These are phyloP conservation scores for Colletotrichum chlorophyti DNA, from an alignment of 2,329 filamentous ascomycete species.

Conservation along the genomic window DNA sequence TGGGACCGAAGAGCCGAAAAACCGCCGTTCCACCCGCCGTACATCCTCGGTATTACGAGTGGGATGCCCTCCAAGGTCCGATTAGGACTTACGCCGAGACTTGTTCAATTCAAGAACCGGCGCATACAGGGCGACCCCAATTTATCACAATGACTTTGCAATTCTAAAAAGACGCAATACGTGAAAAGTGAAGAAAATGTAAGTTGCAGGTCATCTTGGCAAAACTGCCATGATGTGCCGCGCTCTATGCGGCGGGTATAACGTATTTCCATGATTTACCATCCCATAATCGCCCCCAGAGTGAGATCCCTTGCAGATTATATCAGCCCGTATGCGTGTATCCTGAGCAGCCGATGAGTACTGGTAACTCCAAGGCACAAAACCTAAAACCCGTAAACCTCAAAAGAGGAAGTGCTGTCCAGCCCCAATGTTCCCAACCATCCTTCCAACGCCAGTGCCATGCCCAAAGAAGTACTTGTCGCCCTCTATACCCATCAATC, in stretches of 20 bases:
- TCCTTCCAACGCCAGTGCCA: slow-evolving; percentile 17
- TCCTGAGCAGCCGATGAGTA: slow-evolving; percentile 15
- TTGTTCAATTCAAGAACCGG: too few species aligned
- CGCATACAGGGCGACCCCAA: too few species aligned
- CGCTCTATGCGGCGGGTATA: slow-evolving; percentile 21
- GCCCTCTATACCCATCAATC: not conserved
- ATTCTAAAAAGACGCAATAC: too few species aligned
- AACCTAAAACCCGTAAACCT: slow-evolving; percentile 9
- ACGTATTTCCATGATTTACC: not conserved
- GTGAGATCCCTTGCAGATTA: not conserved
- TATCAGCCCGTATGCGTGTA: slow-evolving; percentile 7
- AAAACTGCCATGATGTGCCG: not conserved
- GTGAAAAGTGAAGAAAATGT: too few species aligned
- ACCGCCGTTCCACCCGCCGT: not conserved
- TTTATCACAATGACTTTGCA: too few species aligned
- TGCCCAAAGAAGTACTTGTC: slow-evolving; percentile 1
- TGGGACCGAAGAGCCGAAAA: not conserved
- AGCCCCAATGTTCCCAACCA: not conserved
- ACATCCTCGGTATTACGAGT: not conserved
- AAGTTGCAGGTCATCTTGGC: not conserved
- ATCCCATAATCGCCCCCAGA: not conserved
- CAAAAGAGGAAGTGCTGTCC: not conserved
- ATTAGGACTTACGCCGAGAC: too few species aligned
- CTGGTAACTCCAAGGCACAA: slow-evolving; percentile 21
- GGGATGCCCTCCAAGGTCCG: too few species aligned